Evolutionary conservation across 805 yeast genomes (phyloP), one percentile per base, ranked within the genome.

Genomic region (Starmerella sp.): DNA sequence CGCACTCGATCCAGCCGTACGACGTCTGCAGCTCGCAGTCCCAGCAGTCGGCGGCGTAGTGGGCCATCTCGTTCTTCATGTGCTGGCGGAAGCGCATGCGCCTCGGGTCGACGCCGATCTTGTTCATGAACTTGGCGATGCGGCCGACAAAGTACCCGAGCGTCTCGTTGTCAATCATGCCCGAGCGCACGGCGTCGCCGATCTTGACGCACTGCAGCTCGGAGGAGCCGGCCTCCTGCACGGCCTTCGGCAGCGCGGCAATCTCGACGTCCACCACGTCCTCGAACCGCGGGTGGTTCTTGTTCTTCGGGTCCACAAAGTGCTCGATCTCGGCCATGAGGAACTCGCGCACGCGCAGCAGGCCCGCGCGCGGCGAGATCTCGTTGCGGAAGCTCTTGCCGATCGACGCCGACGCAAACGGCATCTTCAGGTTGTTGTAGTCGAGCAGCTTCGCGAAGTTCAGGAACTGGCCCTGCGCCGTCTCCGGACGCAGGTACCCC

Each of bases 1-100:
- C 97, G 82, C 98, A 95, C 76, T 93, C 99, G 65, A 93, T 86
- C 99, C 99, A 93, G 65, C 99, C 99, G 66, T 88, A 93, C 36
- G 96, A 87, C 44, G 96, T 83, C 65, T 86, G 83, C 66, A 93
- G 77, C 76, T 93, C 99, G 62, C 95, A 97, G 75, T 93, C 99
- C 99, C 99, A 93, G 77, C 99, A 93, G 75, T 93, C 99, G 63
- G 95, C 83, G 57, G 98, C 98, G 71, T 93, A 93, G 72, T 93
- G 99, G 17, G 99, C 99, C 99, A 93, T 93, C 76, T 93, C 99
- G 70, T 93, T 93, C 64, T 83, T 78, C 95, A 93, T 83, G 74
- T 93, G 99, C 77, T 93, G 98, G 77, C 99, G 86, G 81, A 93
- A 93, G 72, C 99, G 82, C 70, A 93, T 73, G 67, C 88, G 82